Base-by-base conservation (phyloP, 2,329 filamentous ascomycete genomes). In the Phoma herbarum region DNA sequence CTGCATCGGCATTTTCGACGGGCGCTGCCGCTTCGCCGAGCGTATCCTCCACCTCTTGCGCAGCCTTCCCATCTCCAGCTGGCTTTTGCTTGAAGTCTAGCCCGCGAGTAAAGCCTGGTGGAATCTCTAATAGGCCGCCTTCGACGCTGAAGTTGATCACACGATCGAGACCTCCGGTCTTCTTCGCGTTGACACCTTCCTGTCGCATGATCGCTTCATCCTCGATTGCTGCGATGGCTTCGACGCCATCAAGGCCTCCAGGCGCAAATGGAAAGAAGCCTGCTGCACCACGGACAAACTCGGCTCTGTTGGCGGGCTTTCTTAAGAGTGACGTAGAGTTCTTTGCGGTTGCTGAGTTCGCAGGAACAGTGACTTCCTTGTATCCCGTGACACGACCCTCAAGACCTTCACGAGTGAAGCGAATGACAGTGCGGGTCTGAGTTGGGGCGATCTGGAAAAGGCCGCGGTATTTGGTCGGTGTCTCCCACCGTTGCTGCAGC, bases 231-330 rank as follows among this genome's bases (percentile, higher is more conserved):
- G 93, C 92, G 10, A 93, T 89, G 2, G 91, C 90, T 75, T 96
- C 91, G 22, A 97, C 90, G 1, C 88, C 88, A 60, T 97, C 93
- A 14, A 98, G 79, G 1, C 95, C 95, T 54, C 93, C 93, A 0
- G 94, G 94, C 0, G 93, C 90, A 78, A 98, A 97, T 0, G 94
- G 94, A 59, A 97, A 96, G 80, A 96, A 97, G 0, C 94, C 94
- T 8, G 93, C 92, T 33, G 91, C 93, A 14, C 95, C 95, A 61
- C 94, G 86, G 12, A 98, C 93, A 77, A 98, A 97, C 48, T 98
- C 93, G 28, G 91, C 92, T 62, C 91, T 86, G 57, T 88, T 89
- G 14, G 92, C 94, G 3, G 94, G 94, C 73, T 96, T 96, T 44
- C 95, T 86, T 16, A 91, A 81, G 39, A 97, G 83, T 5, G 93